Percentiles rank a stretch among this genome's conserved stretches.
phyloP scores from a whole-genome alignment of 371 early-diverging fungal species.

The Mucor velutinosus region DNA sequence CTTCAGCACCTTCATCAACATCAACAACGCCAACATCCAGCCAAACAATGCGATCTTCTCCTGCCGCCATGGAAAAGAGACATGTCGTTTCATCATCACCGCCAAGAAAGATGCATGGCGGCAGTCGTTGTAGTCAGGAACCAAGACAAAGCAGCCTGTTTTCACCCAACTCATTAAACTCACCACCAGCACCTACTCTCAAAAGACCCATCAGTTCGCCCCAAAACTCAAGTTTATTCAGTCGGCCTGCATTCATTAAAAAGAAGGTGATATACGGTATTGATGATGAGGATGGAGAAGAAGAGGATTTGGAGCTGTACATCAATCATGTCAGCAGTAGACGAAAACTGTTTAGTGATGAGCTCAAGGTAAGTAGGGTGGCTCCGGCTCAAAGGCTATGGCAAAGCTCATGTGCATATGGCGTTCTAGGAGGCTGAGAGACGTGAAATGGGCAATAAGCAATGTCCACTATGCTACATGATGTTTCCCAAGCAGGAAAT shows the following conservation, averaged over 20 bases:
- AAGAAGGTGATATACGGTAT: background rate
- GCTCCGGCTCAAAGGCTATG: background rate
- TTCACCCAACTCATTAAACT: background rate
- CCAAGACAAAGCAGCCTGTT: background rate
- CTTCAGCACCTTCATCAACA: background rate
- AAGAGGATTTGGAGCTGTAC: background rate
- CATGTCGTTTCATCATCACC: background rate
- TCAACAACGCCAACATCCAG: background rate
- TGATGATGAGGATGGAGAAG: background rate
- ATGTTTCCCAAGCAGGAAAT: slow-evolving; percentile 1
- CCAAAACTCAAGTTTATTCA: background rate
- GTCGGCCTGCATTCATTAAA: background rate
- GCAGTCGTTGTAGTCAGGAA: background rate
- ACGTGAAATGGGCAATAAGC: background rate
- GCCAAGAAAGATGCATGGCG: background rate
- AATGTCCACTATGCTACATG: slow-evolving; percentile 14
- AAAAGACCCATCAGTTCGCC: background rate
- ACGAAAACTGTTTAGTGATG: background rate
- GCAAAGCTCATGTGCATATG: background rate
- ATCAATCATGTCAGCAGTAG: background rate
- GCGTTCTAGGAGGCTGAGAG: background rate
- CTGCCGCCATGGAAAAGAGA: background rate
- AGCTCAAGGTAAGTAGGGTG: background rate
- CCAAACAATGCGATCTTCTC: background rate
- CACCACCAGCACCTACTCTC: background rate